Evolutionary conservation across 78 protist genomes (phyloP), one percentile per base, ranked within the genome.

Genomic region (Creolimax fragrantissima): DNA sequence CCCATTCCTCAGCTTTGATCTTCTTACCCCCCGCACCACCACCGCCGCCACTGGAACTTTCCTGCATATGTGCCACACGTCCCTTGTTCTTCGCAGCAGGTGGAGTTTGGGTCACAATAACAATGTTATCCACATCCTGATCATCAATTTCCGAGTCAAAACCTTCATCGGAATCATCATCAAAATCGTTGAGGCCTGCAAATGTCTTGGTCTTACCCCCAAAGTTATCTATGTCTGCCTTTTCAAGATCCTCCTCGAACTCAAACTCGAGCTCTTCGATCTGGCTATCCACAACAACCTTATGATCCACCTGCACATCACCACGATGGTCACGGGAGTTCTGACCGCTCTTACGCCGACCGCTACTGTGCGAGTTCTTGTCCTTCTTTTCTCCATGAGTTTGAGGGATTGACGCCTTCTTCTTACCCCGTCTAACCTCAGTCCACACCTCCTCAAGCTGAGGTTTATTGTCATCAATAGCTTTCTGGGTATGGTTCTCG

Each of bases 71-170:
- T 17, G 74, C 74, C 74, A 58, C 58, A 4, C 91, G 91, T 3
- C 85, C 85, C 35, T 42, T 41, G 92, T 41, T 5, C 43, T 89
- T 89, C 41, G 39, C 45, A n/a, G 44, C 43, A 37, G 92, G 92
- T 4, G 92, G 92, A 3, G 95, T 93, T 92, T 93, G 96, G 7
- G 95, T 95, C 5, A 93, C 95, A 42, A 93, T 93, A 24, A 95
- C 84, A 32, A 93, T 47, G 83, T 95, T 93, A 35, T 90, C 58
- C 3, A 92, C 35, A 2, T 67, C 45, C 41, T 89, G 95, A 39
- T 93, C 94, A n/a, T 37, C 81, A 3, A 90, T 81, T 17, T 90
- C 88, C 35, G 47, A 3, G 24, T 32, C 91, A 24, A 41, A 47
- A 5, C 74, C 85, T 2, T 3, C 83, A 4, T 89, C 84, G 4